Evolutionary conservation across 768 basidiomycete genomes (phyloP).

Genomic region (Mycena floridula): DNA sequence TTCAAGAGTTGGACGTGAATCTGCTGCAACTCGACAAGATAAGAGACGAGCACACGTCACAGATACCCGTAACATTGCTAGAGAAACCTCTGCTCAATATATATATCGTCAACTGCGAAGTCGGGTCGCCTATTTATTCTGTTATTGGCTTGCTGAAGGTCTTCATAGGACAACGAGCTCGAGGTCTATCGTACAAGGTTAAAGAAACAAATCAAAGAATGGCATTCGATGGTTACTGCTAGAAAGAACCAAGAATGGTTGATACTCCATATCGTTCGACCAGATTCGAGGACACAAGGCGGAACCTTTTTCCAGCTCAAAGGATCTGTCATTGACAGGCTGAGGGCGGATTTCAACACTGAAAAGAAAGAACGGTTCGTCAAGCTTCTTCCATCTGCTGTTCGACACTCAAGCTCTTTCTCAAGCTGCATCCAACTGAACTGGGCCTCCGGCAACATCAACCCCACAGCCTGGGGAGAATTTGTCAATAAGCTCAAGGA

Average conservation of each 20-base stretch:
- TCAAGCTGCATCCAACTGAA: slow-evolving; percentile 76
- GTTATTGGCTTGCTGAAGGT: slow-evolving; percentile 2
- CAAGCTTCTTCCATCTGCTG: slow-evolving; percentile 1
- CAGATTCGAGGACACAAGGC: slow-evolving; percentile 53
- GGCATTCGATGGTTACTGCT: slow-evolving; percentile 62
- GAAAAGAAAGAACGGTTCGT: slow-evolving; percentile 81
- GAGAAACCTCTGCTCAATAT: slow-evolving; percentile 86
- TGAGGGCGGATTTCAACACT: slow-evolving; percentile 86
- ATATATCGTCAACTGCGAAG: slow-evolving; percentile 86
- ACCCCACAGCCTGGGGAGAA: slow-evolving; percentile 83
- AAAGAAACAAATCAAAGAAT: slow-evolving; percentile 88
- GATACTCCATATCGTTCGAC: slow-evolving; percentile 78
- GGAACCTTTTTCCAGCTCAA: slow-evolving; percentile 81
- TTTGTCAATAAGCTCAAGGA: slow-evolving; percentile 88
- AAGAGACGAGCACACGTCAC: slow-evolving; percentile 70
- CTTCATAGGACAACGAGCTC: slow-evolving; percentile 45
- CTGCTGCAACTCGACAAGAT: slow-evolving; percentile 62
- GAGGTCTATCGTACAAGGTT: slow-evolving; percentile 76
- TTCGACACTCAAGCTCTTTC: slow-evolving; percentile 10
- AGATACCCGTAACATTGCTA: slow-evolving; percentile 70
- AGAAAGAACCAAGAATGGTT: slow-evolving; percentile 92
- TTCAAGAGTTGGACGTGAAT: slow-evolving; percentile 81
- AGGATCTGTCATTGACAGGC: slow-evolving; percentile 80
- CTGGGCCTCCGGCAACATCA: slow-evolving; percentile 67
- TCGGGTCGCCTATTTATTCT: slow-evolving; percentile 25